Base-by-base conservation (phyloP, 202 grass and related monocot genomes). In the Zizania palustris region DNA sequence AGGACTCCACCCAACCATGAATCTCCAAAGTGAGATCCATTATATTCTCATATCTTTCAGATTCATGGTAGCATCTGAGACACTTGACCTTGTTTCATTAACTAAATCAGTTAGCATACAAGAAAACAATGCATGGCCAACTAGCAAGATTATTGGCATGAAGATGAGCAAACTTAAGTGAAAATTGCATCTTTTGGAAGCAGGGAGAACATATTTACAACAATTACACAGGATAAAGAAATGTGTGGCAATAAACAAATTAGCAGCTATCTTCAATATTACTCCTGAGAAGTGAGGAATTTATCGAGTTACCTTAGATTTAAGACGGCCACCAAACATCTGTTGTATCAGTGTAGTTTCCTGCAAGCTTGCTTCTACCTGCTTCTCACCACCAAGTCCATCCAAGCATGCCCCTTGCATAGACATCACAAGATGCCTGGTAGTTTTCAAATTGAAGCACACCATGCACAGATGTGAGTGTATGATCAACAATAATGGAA, bases 1-100 rank as follows among this genome's bases (percentile, higher is more conserved):
- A 85, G 22, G 96, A 96, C 63, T 99, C 96, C n/a, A 99, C 96
- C 92, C 92, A 91, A 67, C 96, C 96, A 87, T 96, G 87, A 88
- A 99, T 99, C 76, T 99, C 96, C 83, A 99, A 84, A 58, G 96
- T 99, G 88, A 99, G 96, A 78, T 99, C 96, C 96, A 99, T 99
- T 81, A 99, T 99, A 78, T 95, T 99, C 65, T 99, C 96, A 36
- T 91, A 96, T 87, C 89, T 85, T 87, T 99, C 96, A 71, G 96
- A 99, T 71, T 99, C 96, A n/a, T 89, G 89, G 79, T 91, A 68
- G 71, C 96, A 99, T 89, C 90, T 99, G 59, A 99, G 86, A 80
- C 96, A 99, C 75, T 95, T 90, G 62, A 99, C 96, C 96, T 98
- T 85, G 74, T 81, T 83, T 81, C 38, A 87, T 70, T 74, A 67